Evolutionary conservation across 768 basidiomycete species (phyloP).

Genomic region (Termitomyces sp.): DNA sequence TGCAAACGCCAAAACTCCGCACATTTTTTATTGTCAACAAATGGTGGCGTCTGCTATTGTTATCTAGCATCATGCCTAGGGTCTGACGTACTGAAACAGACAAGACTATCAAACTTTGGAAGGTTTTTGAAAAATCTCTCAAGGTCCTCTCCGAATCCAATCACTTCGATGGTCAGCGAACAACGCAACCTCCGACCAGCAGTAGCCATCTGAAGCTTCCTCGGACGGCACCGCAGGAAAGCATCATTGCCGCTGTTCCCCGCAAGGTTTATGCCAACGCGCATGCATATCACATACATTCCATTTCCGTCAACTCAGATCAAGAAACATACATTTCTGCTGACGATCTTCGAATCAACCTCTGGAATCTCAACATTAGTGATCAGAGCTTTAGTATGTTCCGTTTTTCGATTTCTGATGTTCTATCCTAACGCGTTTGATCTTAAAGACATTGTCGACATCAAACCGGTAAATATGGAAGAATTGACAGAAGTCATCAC

Average conservation of each 20-base stretch:
- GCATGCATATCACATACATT: slow-evolving; percentile 99
- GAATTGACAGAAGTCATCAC: slow-evolving; percentile 99
- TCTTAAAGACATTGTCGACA: slow-evolving; percentile 90
- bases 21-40: slow-evolving; percentile 95
- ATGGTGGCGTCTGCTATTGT: slow-evolving; percentile 53
- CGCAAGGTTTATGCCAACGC: slow-evolving; percentile 99
- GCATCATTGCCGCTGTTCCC: slow-evolving; percentile 97
- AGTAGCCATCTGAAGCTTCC: slow-evolving; percentile 74
- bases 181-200: slow-evolving; percentile 55
- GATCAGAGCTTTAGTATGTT: slow-evolving; percentile 98
- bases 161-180: slow-evolving; percentile 74
- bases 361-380: slow-evolving; percentile 98
- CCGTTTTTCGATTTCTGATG: background rate
- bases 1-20: slow-evolving; percentile 97
- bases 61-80: background rate
- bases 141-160: slow-evolving; percentile 97
- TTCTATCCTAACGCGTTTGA: slow-evolving; percentile 3
- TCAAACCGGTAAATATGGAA: slow-evolving; percentile 99
- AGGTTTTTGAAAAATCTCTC: slow-evolving; percentile 98
- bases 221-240: slow-evolving; percentile 90
- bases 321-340: slow-evolving; percentile 99
- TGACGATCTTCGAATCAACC: slow-evolving; percentile 95
- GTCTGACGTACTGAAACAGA: slow-evolving; percentile 43
- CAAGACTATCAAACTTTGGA: slow-evolving; percentile 99
- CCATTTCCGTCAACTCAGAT: slow-evolving; percentile 98